Conservation (phyloP, 2,329 filamentous ascomycete genomes). For the Fusarium algeriense region DNA sequence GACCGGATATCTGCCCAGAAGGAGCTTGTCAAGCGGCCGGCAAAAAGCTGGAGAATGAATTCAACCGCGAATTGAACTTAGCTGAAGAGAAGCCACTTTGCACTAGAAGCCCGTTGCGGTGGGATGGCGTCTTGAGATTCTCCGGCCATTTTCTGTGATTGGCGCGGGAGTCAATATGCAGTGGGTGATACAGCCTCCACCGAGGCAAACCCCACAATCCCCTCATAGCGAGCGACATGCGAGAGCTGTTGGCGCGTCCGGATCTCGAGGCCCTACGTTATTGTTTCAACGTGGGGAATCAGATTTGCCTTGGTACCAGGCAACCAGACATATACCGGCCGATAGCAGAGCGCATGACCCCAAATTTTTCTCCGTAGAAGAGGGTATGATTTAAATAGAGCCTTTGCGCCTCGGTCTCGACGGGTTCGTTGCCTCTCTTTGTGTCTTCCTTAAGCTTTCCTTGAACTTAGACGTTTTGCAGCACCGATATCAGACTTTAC, state of each 20-base stretch:
- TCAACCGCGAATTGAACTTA: slow-evolving; percentile 39
- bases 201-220: slow-evolving; percentile 47
- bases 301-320: slow-evolving; percentile 45
- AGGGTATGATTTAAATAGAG: slow-evolving; percentile 43
- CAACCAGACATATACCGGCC: slow-evolving; percentile 46
- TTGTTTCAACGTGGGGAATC: slow-evolving; percentile 47
- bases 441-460: slow-evolving; percentile 24
- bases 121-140: slow-evolving; percentile 41
- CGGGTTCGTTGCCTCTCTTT: slow-evolving; percentile 27
- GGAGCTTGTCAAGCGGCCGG: slow-evolving; percentile 29
- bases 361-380: slow-evolving; percentile 42
- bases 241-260: slow-evolving; percentile 31
- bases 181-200: slow-evolving; percentile 43
- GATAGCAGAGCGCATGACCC: slow-evolving; percentile 48
- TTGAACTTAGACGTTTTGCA: slow-evolving; percentile 20
- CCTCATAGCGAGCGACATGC: slow-evolving; percentile 37
- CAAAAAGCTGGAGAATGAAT: slow-evolving; percentile 33
- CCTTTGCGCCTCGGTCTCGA: slow-evolving; percentile 31
- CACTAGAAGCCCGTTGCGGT: slow-evolving; percentile 39
- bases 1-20: slow-evolving; percentile 35
- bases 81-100: slow-evolving; percentile 32
- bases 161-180: slow-evolving; percentile 49
- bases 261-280: slow-evolving; percentile 38
- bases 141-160: slow-evolving; percentile 43
- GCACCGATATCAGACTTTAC: slow-evolving; percentile 18